Conservation (phyloP, 208 protist genomes). For the Jaenimonas drosophilae region DNA sequence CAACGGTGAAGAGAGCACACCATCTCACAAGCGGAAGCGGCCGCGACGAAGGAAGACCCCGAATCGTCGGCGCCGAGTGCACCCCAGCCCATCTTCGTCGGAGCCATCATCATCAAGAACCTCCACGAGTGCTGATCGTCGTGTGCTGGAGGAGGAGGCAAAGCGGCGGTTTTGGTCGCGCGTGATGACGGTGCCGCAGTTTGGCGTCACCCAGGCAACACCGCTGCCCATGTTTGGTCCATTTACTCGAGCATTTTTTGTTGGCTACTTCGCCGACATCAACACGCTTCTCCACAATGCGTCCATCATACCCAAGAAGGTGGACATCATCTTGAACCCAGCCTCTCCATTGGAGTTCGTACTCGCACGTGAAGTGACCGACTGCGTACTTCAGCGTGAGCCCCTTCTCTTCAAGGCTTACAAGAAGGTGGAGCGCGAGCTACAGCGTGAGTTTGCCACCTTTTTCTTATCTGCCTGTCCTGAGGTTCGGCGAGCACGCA, state of each 20-base stretch:
- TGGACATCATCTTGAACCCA: constrained; percentile 82
- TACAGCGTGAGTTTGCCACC: constrained; percentile 61
- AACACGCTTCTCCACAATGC: constrained; percentile 84
- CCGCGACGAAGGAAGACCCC: not conserved
- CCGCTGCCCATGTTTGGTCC: constrained; percentile 72
- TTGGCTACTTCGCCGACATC: constrained; percentile 84
- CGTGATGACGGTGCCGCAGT: constrained; percentile 38
- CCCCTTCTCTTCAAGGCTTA: constrained; percentile 62
- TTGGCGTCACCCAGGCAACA: constrained; percentile 47
- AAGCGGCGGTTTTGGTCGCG: constrained; percentile 2
- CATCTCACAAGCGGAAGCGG: not conserved
- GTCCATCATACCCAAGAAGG: constrained; percentile 71
- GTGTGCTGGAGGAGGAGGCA: not conserved
- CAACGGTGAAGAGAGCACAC: not conserved
- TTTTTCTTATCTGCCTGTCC: constrained; percentile 61
- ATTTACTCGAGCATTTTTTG: constrained; percentile 45
- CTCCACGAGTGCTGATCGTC: not conserved
- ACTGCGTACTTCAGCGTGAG: constrained; percentile 61
- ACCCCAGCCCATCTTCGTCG: not conserved
- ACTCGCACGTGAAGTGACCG: constrained; percentile 68
- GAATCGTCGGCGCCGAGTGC: not conserved
- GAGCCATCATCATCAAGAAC: not conserved
- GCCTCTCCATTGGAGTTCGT: constrained; percentile 78
- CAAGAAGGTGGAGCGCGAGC: constrained; percentile 56
- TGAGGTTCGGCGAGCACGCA: constrained; percentile 49